Evolutionary conservation across 768 basidiomycete genomes (phyloP), one percentile per base, ranked within the genome.

Genomic region (Leccinum pellstonianum): DNA sequence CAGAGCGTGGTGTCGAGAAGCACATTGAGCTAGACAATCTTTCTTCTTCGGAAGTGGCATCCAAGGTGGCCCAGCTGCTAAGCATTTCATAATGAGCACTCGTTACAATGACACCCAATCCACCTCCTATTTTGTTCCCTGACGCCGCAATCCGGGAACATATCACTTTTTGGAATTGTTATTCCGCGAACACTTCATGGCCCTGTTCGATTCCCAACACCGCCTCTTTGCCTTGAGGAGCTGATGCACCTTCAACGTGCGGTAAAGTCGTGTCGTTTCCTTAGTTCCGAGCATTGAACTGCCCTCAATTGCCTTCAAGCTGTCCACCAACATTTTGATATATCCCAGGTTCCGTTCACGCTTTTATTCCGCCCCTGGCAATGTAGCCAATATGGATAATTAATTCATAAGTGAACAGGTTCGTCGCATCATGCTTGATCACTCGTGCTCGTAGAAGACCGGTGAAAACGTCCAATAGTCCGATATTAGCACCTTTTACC

Each of bases 21-120:
- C 87, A 92, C 71, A 84, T 90, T 56, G 88, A 90, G 70, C 76
- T 94, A 52, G 92, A 94, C 68, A 83, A 87, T 64, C 82, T 94
- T 19, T 84, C 86, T 12, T 80, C 83, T 38, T 73, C 82, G 23
- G 87, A 93, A 62, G 91, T 93, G 54, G 83, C 87, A 70, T 77
- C 82, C 53, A 88, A 84, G 75, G 80, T 94, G 47, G 79, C 83
- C 38, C 82, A 87, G 69, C 75, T 93, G 58, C 70, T 93, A 52
- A 73, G 61, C 65, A 25, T 66, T 43, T 70, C 69, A 60, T 75
- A 55, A 57, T 49, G 53, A 25, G 51, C 56, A 51, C 43, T 9
- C 43, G 50, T 53, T 55, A 53, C 25, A 54, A 52, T 56, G 8
- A 21, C 50, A 29, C 47, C 31, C 55, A 60, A 64, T 63, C 23